Base-by-base conservation (phyloP, 352 stramenopile genomes). In the Aphanomyces invadans region DNA sequence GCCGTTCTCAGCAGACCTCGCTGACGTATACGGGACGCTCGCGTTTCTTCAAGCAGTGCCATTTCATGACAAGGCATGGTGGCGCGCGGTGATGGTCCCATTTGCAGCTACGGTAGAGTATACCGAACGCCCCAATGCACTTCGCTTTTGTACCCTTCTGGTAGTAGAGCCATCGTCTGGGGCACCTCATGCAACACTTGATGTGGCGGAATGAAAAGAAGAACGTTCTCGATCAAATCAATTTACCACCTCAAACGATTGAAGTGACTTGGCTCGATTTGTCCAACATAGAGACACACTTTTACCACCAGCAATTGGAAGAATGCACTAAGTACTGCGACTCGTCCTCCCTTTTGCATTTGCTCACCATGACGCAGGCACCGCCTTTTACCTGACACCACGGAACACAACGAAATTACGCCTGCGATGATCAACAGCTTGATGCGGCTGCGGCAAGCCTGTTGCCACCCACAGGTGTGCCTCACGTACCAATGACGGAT, bases 391-490 rank as follows among this genome's bases (percentile, higher is more conserved):
- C n/a, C n/a, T n/a, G 54, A 65, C 65, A 12, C 68, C 77, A 57
- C 60, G n/a, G 42, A 59, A 49, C 64, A 57, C 17, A 46, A 46
- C 33, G 65, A 76, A 12, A 54, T 57, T 71, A 72, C 19, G 73
- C 17, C 76, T 19, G 70, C 44, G 4, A 65, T 97, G 26, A 83
- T 81, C 72, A 70, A 81, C 31, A 80, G 84, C 19, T 61, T 97
- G 9, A 74, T 97, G 21, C 69, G 83, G 36, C 73, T 98, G 33
- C 82, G 90, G 15, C 90, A 96, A 68, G 81, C 95, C 3, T 98
- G 92, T 65, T 97, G 89, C 48, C 92, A 98, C 73, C 92, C 90
- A 5, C 89, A 97, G 71, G 80, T 98, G 17, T 83, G 84, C 7
- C 76, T 75, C 10, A 31, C 46, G n/a, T n/a, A n/a, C n/a, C n/a